Conservation (phyloP, 768 basidiomycete genomes). For the Mycena filopes region DNA sequence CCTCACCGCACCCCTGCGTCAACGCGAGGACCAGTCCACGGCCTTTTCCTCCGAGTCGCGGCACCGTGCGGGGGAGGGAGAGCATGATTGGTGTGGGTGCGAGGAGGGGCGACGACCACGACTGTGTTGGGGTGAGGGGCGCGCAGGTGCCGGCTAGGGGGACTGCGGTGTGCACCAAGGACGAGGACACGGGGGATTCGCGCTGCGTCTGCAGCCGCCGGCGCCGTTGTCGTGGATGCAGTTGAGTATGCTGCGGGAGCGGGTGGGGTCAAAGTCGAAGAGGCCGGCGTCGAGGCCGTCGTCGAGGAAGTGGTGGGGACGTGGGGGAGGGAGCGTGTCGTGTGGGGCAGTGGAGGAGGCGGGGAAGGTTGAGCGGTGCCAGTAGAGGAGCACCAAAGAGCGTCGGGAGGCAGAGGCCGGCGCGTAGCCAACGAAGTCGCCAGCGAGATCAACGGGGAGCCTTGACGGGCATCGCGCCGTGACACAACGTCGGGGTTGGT, state of each 20-base stretch:
- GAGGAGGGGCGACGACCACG: constrained; percentile 60
- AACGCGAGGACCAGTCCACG: constrained; percentile 57
- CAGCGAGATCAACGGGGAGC: constrained; percentile 74
- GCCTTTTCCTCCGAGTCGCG: constrained; percentile 49
- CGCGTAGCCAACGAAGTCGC: constrained; percentile 68
- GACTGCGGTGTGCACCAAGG: constrained; percentile 53
- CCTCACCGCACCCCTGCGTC: constrained; percentile 56
- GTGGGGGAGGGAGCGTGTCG: constrained; percentile 57
- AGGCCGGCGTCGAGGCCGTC: constrained; percentile 57
- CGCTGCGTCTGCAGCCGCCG: constrained; percentile 28
- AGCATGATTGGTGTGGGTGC: constrained; percentile 48
- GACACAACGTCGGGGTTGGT: too few relatives aligned
- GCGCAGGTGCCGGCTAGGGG: constrained; percentile 25
- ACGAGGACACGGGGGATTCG: constrained; percentile 57
- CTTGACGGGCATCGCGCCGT: too few relatives aligned
- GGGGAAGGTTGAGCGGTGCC: constrained; percentile 73
- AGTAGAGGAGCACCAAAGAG: constrained; percentile 78
- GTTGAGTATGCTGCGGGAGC: constrained; percentile 37
- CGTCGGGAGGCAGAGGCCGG: too few relatives aligned
- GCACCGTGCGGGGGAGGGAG: constrained; percentile 54
- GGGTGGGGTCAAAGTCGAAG: constrained; percentile 47
- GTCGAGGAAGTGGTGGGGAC: constrained; percentile 42
- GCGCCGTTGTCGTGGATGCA: too few relatives aligned
- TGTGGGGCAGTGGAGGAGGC: constrained; percentile 63
- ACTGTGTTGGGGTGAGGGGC: constrained; percentile 60